Evolutionary conservation across 2,329 filamentous ascomycete species (phyloP), one percentile per base, ranked within the genome.

Genomic region (Onygena corvina): DNA sequence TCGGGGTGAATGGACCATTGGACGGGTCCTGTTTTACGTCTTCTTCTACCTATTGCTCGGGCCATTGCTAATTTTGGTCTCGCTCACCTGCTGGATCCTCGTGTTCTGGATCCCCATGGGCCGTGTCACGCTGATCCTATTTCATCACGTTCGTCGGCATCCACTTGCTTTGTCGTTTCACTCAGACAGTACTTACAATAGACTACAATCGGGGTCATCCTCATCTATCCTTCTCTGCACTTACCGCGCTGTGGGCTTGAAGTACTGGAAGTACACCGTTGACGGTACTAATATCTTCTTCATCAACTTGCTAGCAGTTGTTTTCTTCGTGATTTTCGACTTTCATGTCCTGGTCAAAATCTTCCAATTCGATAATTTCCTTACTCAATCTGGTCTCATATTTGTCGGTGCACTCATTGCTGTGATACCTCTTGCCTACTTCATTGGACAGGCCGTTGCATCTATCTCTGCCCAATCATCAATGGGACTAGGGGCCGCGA

Each of bases 91-190:
- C 70, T 98, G 90, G 89, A 83, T 98, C 61, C 68, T 96, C 56
- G 92, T 98, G 51, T 98, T 98, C 70, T 89, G 82, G 73, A 98
- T 98, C 48, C 93, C 92, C 6, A 98, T 98, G 92, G 93, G 89
- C 59, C 94, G 93, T 64, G 86, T 94, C 34, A 94, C 88, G 2
- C 76, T 90, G 54, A 78, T 96, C 50, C 73, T 98, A 11, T 86
- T 94, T 63, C 83, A 90, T 65, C 93, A 98, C 65, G 76, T 98
- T 20, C 81, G 90, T 48, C 83, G 92, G 42, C 92, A 96, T 66
- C 92, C 92, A 14, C 73, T 98, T 34, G 90, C 93, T 1, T 70
- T 98, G 51, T 90, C 87, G 0, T 98, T 98, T 65, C 86, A 96
- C 67, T 86, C 86, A 7, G 89, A 94, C 62, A 80, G 79, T 50